Conservation (phyloP, 2,329 filamentous ascomycete genomes). For the Arthrobotrys entomopaga region DNA sequence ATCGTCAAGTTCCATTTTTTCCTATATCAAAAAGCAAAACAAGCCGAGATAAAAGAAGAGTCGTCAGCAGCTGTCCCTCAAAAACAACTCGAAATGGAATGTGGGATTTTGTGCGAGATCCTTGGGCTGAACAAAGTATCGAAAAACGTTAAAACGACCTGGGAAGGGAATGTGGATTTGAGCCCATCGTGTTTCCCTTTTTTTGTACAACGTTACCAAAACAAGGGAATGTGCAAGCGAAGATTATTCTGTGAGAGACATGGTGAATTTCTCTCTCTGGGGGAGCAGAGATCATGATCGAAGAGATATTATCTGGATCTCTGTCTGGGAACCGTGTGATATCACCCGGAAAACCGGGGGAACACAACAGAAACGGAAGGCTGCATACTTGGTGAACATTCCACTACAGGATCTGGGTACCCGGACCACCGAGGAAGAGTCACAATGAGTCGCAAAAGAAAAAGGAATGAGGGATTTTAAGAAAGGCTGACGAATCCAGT, state of each 20-base stretch:
- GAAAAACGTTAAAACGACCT: constrained; percentile 1
- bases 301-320: constrained; percentile 13
- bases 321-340: neutral
- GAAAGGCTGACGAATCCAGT: constrained; percentile 24
- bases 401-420: constrained; percentile 16
- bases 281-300: neutral
- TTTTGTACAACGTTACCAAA: constrained; percentile 42
- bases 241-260: constrained; percentile 26
- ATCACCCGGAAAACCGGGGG: constrained; percentile 42
- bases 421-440: neutral
- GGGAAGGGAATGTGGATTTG: constrained; percentile 42
- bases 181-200: constrained; percentile 4
- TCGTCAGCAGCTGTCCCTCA: constrained; percentile 21
- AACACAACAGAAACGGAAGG: constrained; percentile 45
- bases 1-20: constrained; percentile 38
- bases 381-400: constrained; percentile 42
- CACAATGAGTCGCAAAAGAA: constrained; percentile 1
- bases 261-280: neutral
- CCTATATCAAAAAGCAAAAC: constrained; percentile 27
- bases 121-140: neutral
- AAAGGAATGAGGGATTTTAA: constrained; percentile 52
- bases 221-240: constrained; percentile 19
- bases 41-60: neutral
- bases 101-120: constrained; percentile 20
- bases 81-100: constrained; percentile 39